phyloP scores from a whole-genome alignment of 2,329 filamentous ascomycete species.

The Zalaria sp. region DNA sequence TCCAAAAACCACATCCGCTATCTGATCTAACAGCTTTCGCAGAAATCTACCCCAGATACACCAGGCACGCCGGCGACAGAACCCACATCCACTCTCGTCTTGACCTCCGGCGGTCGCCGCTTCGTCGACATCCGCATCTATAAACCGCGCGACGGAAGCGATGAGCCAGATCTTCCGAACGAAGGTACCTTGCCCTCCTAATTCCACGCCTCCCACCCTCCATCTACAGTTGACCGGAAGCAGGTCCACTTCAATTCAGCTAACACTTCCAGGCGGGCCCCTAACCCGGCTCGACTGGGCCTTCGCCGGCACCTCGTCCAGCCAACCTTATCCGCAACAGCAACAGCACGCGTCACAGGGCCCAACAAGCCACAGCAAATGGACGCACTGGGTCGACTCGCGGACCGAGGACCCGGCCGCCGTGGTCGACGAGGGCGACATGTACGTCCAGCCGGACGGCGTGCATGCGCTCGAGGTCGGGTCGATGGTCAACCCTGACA shows the following conservation, averaged over 20 bases:
- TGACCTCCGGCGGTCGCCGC: conserved; percentile 42
- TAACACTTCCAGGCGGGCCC: conserved; percentile 12
- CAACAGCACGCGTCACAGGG: neutral
- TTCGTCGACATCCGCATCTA: conserved; percentile 51
- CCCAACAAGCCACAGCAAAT: conserved; percentile 22
- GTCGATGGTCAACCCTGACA: conserved; percentile 43
- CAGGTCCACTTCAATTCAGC: neutral
- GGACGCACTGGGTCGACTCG: conserved; percentile 48
- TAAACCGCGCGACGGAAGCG: conserved; percentile 8
- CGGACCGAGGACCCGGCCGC: conserved; percentile 22
- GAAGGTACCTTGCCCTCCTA: conserved; percentile 2
- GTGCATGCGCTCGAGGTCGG: conserved; percentile 40
- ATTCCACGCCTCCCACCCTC: neutral
- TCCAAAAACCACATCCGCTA: neutral
- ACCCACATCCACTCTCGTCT: conserved; percentile 45
- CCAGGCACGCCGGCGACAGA: neutral
- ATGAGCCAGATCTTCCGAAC: conserved; percentile 10
- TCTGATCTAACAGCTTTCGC: neutral
- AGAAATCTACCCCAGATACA: neutral
- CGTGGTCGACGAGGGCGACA: conserved; percentile 42
- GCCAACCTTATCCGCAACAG: conserved; percentile 9
- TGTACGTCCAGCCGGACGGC: conserved; percentile 28
- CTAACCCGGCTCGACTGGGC: conserved; percentile 45
- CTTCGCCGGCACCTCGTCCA: conserved; percentile 43
- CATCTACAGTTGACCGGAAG: neutral